A percentile compares a stretch with the other conserved stretches of the same genome.
Evolutionary conservation across 108 stramenopile species (phyloP).

Genomic region (Craspedostauros australis): DNA sequence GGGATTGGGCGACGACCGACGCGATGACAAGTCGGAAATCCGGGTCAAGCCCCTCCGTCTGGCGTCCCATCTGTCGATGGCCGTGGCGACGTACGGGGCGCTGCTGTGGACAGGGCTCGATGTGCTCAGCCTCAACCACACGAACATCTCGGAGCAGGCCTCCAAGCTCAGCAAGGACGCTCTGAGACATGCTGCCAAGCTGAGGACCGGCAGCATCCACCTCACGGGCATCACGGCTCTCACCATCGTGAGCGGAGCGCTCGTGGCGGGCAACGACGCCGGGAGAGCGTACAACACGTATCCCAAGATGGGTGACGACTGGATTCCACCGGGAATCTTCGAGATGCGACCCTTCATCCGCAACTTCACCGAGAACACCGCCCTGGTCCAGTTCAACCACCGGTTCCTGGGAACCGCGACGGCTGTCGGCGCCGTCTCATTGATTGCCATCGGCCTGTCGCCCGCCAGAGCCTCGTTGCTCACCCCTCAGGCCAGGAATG

Average conservation of each 20-base stretch:
- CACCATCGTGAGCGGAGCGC: conserved; percentile 91
- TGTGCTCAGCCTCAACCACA: conserved; percentile 50
- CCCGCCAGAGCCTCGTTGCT: conserved; percentile 31
- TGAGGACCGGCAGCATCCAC: conserved; percentile 45
- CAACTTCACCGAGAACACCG: conserved; percentile 95
- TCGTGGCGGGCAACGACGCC: conserved; percentile 98
- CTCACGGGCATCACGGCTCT: conserved; percentile 64
- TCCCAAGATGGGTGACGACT: conserved; percentile 88
- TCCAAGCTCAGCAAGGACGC: conserved; percentile 40
- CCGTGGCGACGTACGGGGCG: conserved; percentile 89
- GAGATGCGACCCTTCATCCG: conserved; percentile 58
- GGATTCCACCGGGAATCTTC: conserved; percentile 80
- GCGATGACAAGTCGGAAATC: conserved; percentile 81
- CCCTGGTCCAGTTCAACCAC: conserved; percentile 98
- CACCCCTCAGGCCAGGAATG: conserved; percentile 68
- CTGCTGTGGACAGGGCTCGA: conserved; percentile 94
- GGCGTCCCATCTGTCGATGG: conserved; percentile 93
- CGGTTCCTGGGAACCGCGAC: conserved; percentile 88
- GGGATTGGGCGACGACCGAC: conserved; percentile 91
- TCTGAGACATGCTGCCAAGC: conserved; percentile 44
- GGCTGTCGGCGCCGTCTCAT: conserved; percentile 53
- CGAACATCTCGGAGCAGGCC: conserved; percentile 16
- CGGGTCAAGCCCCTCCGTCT: conserved; percentile 95
- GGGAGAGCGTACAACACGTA: conserved; percentile 93
- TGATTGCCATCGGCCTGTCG: conserved; percentile 56